Percentiles rank a stretch among this genome's conserved stretches.
Evolutionary conservation across 306 rosid genomes (phyloP).

Genomic region (Vachellia collinsii): DNA sequence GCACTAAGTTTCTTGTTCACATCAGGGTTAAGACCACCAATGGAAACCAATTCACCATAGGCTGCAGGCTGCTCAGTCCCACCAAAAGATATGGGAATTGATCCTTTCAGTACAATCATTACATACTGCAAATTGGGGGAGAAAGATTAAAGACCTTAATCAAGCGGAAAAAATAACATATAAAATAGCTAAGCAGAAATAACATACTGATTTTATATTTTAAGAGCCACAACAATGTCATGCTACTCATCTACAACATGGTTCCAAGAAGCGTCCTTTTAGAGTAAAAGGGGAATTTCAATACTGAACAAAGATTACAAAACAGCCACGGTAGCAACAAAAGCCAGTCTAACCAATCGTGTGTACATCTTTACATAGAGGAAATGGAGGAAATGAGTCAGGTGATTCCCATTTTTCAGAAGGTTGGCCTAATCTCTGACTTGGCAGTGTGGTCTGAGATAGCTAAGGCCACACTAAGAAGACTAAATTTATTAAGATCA

Average conservation of each 20-base stretch:
- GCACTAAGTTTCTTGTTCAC: conserved; percentile 83
- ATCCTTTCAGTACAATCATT: conserved; percentile 88
- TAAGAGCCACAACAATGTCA: conserved; percentile 6
- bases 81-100: conserved; percentile 78
- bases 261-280: not conserved
- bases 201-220: not conserved
- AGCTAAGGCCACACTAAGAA: too few species aligned
- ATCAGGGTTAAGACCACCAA: conserved; percentile 79
- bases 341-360: not conserved
- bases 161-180: not conserved
- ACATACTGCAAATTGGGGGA: conserved; percentile 60
- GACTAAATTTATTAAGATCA: too few species aligned
- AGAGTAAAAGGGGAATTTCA: conserved; percentile 6
- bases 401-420: too few species aligned
- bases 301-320: not conserved
- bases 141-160: not conserved
- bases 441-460: too few species aligned
- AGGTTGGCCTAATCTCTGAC: too few species aligned
- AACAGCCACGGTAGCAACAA: not conserved
- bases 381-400: not conserved
- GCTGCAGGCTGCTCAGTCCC: conserved; percentile 87
- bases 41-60: conserved; percentile 85
- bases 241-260: not conserved
- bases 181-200: not conserved
- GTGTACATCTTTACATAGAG: not conserved